Percentiles rank a stretch among this genome's conserved stretches.
Conservation (phyloP, 768 basidiomycete species). For the Hygrocybe coccinea region DNA sequence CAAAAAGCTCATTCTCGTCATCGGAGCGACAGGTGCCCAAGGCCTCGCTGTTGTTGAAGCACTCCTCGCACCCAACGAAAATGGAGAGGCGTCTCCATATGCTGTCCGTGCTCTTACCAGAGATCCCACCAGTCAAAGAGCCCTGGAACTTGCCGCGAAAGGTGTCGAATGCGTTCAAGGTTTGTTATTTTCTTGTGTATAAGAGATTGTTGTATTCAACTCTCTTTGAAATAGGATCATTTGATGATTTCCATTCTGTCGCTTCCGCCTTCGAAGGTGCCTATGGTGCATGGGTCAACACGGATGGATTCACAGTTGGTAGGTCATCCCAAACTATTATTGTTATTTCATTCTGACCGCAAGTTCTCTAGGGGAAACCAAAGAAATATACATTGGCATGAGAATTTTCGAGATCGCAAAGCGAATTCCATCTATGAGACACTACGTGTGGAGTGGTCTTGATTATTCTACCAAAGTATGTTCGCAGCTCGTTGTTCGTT, state of each 20-base stretch:
- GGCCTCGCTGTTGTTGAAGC: slow-evolving; percentile 37
- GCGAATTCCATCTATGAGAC: slow-evolving; percentile 28
- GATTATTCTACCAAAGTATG: slow-evolving; percentile 39
- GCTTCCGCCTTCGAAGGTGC: slow-evolving; percentile 30
- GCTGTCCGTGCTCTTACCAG: slow-evolving; percentile 40
- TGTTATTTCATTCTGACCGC: background rate
- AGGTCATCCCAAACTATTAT: slow-evolving; percentile 13
- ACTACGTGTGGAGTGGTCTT: slow-evolving; percentile 40
- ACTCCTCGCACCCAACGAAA: slow-evolving; percentile 30
- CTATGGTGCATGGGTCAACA: slow-evolving; percentile 41
- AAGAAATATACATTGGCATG: slow-evolving; percentile 31
- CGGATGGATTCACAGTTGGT: slow-evolving; percentile 38
- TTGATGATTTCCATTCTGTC: slow-evolving; percentile 30
- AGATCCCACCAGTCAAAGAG: slow-evolving; percentile 29
- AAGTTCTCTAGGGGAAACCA: slow-evolving; percentile 25
- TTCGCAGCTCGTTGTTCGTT: background rate
- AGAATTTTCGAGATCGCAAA: slow-evolving; percentile 40
- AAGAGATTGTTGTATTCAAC: background rate
- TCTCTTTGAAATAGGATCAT: slow-evolving; percentile 27
- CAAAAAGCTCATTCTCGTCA: slow-evolving; percentile 38
- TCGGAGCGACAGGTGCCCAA: slow-evolving; percentile 46
- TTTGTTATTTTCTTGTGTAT: slow-evolving; percentile 2
- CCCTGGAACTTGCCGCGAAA: slow-evolving; percentile 30
- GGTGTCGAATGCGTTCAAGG: slow-evolving; percentile 39
- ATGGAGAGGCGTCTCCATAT: slow-evolving; percentile 40